Base-by-base conservation (phyloP, 306 rosid genomes). In the Corylus avellana region DNA sequence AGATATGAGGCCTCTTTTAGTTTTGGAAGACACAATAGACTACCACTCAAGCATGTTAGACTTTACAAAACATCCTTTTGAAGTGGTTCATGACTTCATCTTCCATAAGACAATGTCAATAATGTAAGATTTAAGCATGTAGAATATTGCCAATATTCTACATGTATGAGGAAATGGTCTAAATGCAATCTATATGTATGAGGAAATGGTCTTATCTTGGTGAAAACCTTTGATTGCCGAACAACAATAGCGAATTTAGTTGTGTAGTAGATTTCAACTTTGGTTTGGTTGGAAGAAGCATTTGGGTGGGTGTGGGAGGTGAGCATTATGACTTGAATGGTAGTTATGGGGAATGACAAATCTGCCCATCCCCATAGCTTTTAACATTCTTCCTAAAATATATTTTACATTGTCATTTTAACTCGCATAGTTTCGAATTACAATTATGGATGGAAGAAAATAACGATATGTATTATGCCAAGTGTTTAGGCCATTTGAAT, bases 51-150 rank as follows among this genome's bases (percentile, higher is more conserved):
- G 79, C 50, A 78, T 94, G 80, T 77, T 91, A 80, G 89, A 90
- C 67, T 78, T 90, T 49, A 70, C 77, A 57, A 89, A 91, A 39
- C 88, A 84, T 77, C 87, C 91, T 10, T 92, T 92, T 80, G 93
- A 91, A 91, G 97, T 87, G 77, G 80, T 91, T 86, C 93, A 92
- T 66, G 97, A 90, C 87, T 91, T 94, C 83, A 54, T 91, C 50
- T 94, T 90, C 64, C 97, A 92, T 85, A 91, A 97, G 84, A 92
- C 93, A 57, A 92, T 97, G 82, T 94, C n/a, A n/a, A n/a, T n/a
- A n/a, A n/a, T n/a, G n/a, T n/a, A n/a, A n/a, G n/a, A n/a, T n/a
- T n/a, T n/a, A n/a, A n/a, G n/a, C n/a, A n/a, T n/a, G n/a, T n/a
- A n/a, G n/a, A n/a, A n/a, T n/a, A n/a, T n/a, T n/a, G n/a, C n/a